A percentile compares a stretch with the other conserved stretches of the same genome.
phyloP scores from a whole-genome alignment of 2,329 filamentous ascomycete genomes.

The Monosporascus sp. region DNA sequence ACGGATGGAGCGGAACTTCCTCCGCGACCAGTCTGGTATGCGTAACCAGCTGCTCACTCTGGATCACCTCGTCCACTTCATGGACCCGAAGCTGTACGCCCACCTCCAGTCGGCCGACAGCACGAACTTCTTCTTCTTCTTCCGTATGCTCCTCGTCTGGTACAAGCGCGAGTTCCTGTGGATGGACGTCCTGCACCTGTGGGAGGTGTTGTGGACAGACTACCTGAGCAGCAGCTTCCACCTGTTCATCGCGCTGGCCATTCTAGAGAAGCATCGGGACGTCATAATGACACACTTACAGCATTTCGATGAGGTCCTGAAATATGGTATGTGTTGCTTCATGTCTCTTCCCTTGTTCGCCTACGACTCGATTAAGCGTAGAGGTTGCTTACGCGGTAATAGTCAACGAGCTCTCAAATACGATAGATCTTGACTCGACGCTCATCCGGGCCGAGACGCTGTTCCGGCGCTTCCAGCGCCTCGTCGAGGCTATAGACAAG shows the following conservation, averaged over 20 bases:
- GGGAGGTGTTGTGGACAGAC: conserved; percentile 95
- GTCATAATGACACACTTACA: conserved; percentile 93
- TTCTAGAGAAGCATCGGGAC: conserved; percentile 91
- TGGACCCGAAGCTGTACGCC: conserved; percentile 90
- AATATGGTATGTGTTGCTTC: conserved; percentile 65
- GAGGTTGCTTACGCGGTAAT: conserved; percentile 7
- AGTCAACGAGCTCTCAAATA: conserved; percentile 94
- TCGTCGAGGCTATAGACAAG: conserved; percentile 88
- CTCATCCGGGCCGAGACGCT: conserved; percentile 83
- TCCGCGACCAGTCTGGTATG: conserved; percentile 96
- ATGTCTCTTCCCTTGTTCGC: background rate
- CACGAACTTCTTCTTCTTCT: conserved; percentile 99
- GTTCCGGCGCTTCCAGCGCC: conserved; percentile 81
- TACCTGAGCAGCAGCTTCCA: conserved; percentile 86
- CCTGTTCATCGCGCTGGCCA: conserved; percentile 87
- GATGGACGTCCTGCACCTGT: conserved; percentile 78
- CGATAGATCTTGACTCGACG: conserved; percentile 83
- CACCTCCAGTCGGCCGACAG: conserved; percentile 87
- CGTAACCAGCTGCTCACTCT: conserved; percentile 82
- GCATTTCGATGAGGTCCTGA: conserved; percentile 94
- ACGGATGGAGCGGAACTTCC: conserved; percentile 94
- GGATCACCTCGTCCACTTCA: conserved; percentile 91
- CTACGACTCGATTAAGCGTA: conserved; percentile 3
- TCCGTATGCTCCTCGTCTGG: conserved; percentile 98
- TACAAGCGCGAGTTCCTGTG: conserved; percentile 97